These are phyloP conservation scores for Ascochyta pisi DNA, from an alignment of 2,329 filamentous ascomycete genomes.

Conservation along the genomic window DNA sequence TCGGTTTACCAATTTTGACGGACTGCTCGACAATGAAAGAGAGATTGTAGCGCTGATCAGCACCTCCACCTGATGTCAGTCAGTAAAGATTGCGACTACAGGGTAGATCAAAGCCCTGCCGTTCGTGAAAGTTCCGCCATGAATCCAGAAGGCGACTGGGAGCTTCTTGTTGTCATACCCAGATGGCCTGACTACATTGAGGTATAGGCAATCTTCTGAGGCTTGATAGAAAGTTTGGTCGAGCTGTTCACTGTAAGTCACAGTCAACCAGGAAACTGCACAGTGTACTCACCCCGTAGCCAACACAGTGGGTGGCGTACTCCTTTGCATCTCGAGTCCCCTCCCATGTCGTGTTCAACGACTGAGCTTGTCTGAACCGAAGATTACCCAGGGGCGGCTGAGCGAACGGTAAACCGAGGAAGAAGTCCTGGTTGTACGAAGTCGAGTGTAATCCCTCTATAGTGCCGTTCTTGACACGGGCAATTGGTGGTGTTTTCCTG, in stretches of 20 bases:
- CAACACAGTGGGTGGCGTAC: constrained; percentile 31
- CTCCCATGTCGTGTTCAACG: constrained; percentile 29
- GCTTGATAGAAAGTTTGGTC: constrained; percentile 21
- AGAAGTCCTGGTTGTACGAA: constrained; percentile 51
- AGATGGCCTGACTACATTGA: constrained; percentile 45
- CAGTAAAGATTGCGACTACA: constrained; percentile 4
- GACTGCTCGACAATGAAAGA: constrained; percentile 43
- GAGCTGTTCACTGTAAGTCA: constrained; percentile 11
- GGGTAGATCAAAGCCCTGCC: background rate
- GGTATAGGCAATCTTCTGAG: constrained; percentile 50
- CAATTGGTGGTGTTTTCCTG: constrained; percentile 30
- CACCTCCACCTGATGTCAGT: constrained; percentile 24
- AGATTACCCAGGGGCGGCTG: constrained; percentile 41
- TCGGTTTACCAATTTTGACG: constrained; percentile 32
- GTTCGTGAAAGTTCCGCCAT: constrained; percentile 46
- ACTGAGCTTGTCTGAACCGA: constrained; percentile 24
- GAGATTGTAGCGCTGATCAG: constrained; percentile 61
- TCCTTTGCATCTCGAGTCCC: constrained; percentile 46
- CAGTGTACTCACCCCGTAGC: constrained; percentile 11
- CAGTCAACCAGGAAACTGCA: background rate
- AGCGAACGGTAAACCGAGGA: constrained; percentile 25
- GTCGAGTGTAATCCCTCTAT: constrained; percentile 44
- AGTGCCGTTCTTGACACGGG: constrained; percentile 51
- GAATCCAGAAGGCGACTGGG: constrained; percentile 24
- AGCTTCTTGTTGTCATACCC: constrained; percentile 11